Percentiles rank a stretch among this genome's conserved stretches.
phyloP scores from a whole-genome alignment of 225 moss, liverwort and hornwort genomes.

The Polytrichum formosum region DNA sequence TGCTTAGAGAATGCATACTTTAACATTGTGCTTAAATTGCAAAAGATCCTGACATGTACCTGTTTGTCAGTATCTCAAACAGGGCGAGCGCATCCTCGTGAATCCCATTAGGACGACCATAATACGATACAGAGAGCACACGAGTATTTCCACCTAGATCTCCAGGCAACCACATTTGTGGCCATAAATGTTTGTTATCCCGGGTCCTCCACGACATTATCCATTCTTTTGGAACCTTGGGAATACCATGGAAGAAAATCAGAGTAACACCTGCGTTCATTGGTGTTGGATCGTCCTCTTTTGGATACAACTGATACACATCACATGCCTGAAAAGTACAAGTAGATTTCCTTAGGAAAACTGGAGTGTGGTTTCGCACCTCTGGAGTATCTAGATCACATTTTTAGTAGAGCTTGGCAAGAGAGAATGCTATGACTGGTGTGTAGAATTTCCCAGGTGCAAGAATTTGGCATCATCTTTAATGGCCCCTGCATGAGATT shows the following conservation, averaged over 20 bases:
- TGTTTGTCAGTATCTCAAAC: neutral
- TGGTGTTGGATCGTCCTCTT: neutral
- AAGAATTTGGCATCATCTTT: too few species aligned
- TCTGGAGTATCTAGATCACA: neutral
- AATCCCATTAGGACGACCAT: neutral
- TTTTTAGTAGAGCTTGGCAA: neutral
- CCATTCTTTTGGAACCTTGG: neutral
- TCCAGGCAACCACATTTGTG: neutral
- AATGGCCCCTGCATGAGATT: too few species aligned
- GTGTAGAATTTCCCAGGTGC: too few species aligned
- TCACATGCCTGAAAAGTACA: neutral
- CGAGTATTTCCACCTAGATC: neutral
- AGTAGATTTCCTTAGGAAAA: neutral
- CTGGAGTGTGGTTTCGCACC: neutral
- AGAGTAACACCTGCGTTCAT: neutral
- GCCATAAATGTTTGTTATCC: neutral
- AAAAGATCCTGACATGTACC: neutral
- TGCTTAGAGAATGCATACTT: too few species aligned
- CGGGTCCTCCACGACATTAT: neutral
- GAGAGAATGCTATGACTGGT: too few species aligned
- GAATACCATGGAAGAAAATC: neutral
- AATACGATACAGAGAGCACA: neutral
- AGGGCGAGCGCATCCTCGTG: too few species aligned
- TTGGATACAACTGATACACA: constrained; percentile 1
- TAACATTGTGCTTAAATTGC: too few species aligned